A percentile compares a stretch with the other conserved stretches of the same genome.
phyloP scores from a whole-genome alignment of 2,329 filamentous ascomycete species.

The Penicillium thymicola region DNA sequence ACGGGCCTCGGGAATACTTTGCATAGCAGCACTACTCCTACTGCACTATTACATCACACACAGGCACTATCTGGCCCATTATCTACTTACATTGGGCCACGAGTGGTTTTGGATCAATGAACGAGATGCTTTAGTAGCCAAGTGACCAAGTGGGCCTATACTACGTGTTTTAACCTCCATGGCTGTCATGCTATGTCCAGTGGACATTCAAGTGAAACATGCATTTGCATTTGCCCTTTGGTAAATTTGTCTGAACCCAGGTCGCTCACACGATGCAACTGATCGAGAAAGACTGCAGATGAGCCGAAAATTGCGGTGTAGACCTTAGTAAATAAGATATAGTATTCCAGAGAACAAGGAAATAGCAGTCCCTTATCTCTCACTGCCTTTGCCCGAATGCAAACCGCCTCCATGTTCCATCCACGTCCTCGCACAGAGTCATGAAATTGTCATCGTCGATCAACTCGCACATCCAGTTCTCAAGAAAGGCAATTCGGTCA shows the following conservation, averaged over 20 bases:
- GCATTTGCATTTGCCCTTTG: background rate
- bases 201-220: background rate
- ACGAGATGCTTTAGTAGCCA: no score
- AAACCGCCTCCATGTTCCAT: slow-evolving; percentile 41
- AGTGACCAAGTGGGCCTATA: no score
- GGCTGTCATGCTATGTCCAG: background rate
- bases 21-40: no score
- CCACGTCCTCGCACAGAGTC: slow-evolving; percentile 40
- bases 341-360: background rate
- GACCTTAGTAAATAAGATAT: background rate
- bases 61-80: no score
- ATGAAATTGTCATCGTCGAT: slow-evolving; percentile 43
- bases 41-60: no score
- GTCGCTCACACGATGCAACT: background rate
- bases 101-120: no score
- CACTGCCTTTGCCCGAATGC: slow-evolving; percentile 33
- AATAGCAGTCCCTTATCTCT: background rate
- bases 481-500: slow-evolving; percentile 34
- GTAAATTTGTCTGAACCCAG: background rate
- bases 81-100: no score
- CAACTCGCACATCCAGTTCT: slow-evolving; percentile 42
- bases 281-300: background rate
- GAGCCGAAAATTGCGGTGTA: background rate
- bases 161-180: background rate
- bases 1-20: no score